Conservation (phyloP, 495 filamentous ascomycete genomes). For the Choiromyces venosus region DNA sequence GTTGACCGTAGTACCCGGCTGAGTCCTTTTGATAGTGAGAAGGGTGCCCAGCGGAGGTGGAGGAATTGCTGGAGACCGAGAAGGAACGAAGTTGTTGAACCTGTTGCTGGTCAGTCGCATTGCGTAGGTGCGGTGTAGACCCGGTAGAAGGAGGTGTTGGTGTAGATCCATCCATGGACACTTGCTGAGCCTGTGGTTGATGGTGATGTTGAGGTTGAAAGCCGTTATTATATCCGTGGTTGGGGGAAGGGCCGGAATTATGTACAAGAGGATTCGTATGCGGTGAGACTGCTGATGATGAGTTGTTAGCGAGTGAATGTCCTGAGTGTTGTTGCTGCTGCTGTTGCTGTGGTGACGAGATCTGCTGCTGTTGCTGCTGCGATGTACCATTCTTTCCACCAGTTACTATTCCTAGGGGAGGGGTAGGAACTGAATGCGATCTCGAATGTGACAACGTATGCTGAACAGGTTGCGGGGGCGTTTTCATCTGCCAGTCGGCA, state of each 20-base stretch:
- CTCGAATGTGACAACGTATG: constrained; percentile 38
- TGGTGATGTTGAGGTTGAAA: constrained; percentile 32
- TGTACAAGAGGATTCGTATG: constrained; percentile 28
- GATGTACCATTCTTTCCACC: constrained; percentile 34
- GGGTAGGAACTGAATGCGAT: constrained; percentile 36
- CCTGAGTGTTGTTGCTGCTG: constrained; percentile 32
- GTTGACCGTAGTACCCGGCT: constrained; percentile 25
- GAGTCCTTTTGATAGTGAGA: constrained; percentile 27
- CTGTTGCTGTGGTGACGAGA: constrained; percentile 27
- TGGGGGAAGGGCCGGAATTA: constrained; percentile 26
- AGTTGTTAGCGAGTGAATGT: constrained; percentile 26
- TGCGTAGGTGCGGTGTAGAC: constrained; percentile 24
- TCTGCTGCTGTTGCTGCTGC: constrained; percentile 31
- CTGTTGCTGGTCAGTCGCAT: constrained; percentile 32
- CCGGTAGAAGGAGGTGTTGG: constrained; percentile 20
- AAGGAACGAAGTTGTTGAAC: constrained; percentile 33
- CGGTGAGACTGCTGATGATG: constrained; percentile 21
- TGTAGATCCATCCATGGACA: constrained; percentile 28
- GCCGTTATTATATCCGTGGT: constrained; percentile 29
- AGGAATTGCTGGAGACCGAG: constrained; percentile 24
- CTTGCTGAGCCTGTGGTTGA: constrained; percentile 35
- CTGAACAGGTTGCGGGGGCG: constrained; percentile 35
- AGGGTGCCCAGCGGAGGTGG: constrained; percentile 22
- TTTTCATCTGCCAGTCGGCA: constrained; percentile 34
- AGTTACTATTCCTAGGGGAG: constrained; percentile 21